Percentiles rank a stretch among this genome's conserved stretches.
Evolutionary conservation across 495 filamentous ascomycete genomes (phyloP).

Genomic region (Elaphomyces granulatus): DNA sequence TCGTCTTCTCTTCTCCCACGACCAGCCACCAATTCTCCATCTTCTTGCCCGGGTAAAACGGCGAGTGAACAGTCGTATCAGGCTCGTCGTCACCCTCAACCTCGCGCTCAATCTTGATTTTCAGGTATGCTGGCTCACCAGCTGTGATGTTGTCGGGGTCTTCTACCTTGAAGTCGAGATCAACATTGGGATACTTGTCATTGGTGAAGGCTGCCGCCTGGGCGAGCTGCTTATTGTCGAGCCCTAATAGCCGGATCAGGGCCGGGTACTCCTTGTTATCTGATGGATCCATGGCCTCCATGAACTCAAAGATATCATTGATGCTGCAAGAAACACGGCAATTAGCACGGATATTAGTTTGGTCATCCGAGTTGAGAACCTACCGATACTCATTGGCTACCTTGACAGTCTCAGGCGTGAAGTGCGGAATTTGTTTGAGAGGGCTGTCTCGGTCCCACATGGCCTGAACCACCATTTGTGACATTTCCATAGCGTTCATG

Average conservation of each 20-base stretch:
- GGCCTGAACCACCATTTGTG: slow-evolving; percentile 96
- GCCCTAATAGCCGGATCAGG: slow-evolving; percentile 59
- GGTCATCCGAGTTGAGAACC: slow-evolving; percentile 18
- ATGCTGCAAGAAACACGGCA: slow-evolving; percentile 34
- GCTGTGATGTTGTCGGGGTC: slow-evolving; percentile 67
- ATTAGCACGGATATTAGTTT: slow-evolving; percentile 21
- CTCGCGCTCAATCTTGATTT: slow-evolving; percentile 75
- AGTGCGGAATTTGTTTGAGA: slow-evolving; percentile 95
- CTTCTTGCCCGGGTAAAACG: slow-evolving; percentile 86
- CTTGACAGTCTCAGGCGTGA: slow-evolving; percentile 69
- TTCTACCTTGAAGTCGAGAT: slow-evolving; percentile 74
- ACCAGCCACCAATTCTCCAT: slow-evolving; percentile 98
- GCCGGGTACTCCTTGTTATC: slow-evolving; percentile 67
- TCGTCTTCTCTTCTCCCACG: slow-evolving; percentile 73
- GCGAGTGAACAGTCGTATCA: slow-evolving; percentile 80
- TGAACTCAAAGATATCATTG: slow-evolving; percentile 92
- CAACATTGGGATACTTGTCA: slow-evolving; percentile 85
- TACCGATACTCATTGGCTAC: slow-evolving; percentile 66
- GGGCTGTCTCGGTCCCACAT: slow-evolving; percentile 99
- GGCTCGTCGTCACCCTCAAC: slow-evolving; percentile 61
- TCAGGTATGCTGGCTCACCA: slow-evolving; percentile 69
- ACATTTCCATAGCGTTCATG: slow-evolving; percentile 98
- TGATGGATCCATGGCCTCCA: slow-evolving; percentile 93
- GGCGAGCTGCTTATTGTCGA: slow-evolving; percentile 67
- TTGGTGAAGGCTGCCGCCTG: slow-evolving; percentile 96